Percentiles rank a stretch among this genome's conserved stretches.
These are phyloP conservation scores for Sabuloglossum arenarium DNA, from an alignment of 495 filamentous ascomycete species.

Conservation along the genomic window DNA sequence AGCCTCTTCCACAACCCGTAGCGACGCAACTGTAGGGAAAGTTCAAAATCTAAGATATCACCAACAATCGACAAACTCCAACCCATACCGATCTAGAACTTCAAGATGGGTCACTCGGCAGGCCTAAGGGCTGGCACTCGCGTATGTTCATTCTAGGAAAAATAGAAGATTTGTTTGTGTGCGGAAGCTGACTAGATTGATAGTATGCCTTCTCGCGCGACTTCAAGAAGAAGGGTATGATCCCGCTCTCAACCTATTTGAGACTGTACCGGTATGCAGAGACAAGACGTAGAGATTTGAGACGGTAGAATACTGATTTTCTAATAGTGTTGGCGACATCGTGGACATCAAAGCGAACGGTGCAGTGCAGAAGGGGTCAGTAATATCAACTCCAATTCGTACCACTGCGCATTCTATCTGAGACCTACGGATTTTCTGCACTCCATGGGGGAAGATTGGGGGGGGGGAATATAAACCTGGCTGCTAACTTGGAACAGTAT, in stretches of 20 bases:
- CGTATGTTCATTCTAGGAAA: slow-evolving; percentile 24
- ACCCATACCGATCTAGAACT: slow-evolving; percentile 1
- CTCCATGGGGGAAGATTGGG: too few species aligned
- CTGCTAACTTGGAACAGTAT: slow-evolving; percentile 36
- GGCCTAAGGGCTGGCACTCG: slow-evolving; percentile 91
- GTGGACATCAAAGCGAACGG: slow-evolving; percentile 94
- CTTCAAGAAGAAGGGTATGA: slow-evolving; percentile 86
- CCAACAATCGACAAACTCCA: slow-evolving; percentile 1
- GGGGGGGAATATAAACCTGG: neutral
- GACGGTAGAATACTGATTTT: slow-evolving; percentile 12
- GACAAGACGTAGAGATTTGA: slow-evolving; percentile 5
- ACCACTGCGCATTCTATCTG: neutral
- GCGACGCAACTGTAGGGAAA: neutral
- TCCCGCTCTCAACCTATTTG: slow-evolving; percentile 78
- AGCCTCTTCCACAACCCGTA: neutral
- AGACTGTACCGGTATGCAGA: slow-evolving; percentile 60
- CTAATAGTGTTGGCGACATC: slow-evolving; percentile 77
- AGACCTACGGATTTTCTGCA: neutral
- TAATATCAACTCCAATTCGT: slow-evolving; percentile 13
- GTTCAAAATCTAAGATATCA: neutral
- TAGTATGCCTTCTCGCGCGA: slow-evolving; percentile 80
- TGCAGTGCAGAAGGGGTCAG: slow-evolving; percentile 94
- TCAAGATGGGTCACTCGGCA: slow-evolving; percentile 84
- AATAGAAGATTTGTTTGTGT: neutral
- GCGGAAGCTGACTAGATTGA: slow-evolving; percentile 15